These are phyloP conservation scores for Hanseniaspora lindneri DNA, from an alignment of 805 yeast species.

Conservation along the genomic window DNA sequence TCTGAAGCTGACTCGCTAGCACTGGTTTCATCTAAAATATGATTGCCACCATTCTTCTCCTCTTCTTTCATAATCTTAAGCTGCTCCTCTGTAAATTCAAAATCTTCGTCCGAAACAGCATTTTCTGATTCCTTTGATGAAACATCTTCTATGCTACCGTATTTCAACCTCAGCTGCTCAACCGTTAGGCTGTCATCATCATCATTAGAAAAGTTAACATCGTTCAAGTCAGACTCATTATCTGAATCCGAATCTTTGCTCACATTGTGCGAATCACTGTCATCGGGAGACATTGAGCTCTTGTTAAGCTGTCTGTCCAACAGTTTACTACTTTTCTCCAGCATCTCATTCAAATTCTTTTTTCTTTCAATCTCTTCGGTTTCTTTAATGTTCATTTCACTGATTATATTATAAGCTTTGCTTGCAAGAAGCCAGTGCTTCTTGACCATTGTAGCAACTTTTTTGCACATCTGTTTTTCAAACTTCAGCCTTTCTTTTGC, in stretches of 20 bases:
- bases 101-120: conserved; percentile 17
- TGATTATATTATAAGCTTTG: conserved; percentile 62
- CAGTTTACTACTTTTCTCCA: conserved; percentile 82
- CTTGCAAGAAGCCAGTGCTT: conserved; percentile 86
- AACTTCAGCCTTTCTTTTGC: conserved; percentile 64
- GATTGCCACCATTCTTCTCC: not conserved
- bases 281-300: not conserved
- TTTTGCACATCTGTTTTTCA: conserved; percentile 58
- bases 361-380: conserved; percentile 70
- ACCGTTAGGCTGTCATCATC: conserved; percentile 27
- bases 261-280: too few species aligned
- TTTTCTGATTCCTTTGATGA: conserved; percentile 16
- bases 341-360: conserved; percentile 72
- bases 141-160: conserved; percentile 23
- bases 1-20: too few species aligned
- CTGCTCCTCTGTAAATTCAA: conserved; percentile 16
- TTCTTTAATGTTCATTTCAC: conserved; percentile 67
- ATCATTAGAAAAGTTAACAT: too few species aligned
- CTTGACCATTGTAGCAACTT: conserved; percentile 71
- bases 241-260: not conserved
- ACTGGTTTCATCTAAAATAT: conserved; percentile 8
- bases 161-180: conserved; percentile 36
- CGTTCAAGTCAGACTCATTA: not conserved
- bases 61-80: conserved; percentile 13
- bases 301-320: conserved; percentile 56